phyloP scores from a whole-genome alignment of 1,284 basidiomycete genomes.

The Austroboletus niveus region DNA sequence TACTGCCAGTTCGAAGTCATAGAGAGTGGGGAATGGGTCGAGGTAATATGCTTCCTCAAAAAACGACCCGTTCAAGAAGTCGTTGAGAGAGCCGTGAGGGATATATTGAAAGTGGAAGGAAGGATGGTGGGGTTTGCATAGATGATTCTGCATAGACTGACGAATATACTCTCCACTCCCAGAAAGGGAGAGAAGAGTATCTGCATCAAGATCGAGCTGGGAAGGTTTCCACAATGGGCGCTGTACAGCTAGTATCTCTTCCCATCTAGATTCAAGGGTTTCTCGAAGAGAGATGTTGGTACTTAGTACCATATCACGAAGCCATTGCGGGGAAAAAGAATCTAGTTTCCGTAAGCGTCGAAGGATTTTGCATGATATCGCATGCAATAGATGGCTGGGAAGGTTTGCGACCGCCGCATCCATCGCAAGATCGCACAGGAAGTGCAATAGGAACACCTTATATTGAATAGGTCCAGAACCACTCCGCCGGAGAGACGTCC shows the following conservation, averaged over 20 bases:
- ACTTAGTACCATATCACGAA: not conserved
- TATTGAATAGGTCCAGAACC: slow-evolving; percentile 3
- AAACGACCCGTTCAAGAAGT: slow-evolving; percentile 18
- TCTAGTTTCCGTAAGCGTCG: not conserved
- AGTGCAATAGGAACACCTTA: not conserved
- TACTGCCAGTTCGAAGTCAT: slow-evolving; percentile 22
- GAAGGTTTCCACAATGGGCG: not conserved
- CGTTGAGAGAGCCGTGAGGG: slow-evolving; percentile 8
- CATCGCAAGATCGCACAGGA: not conserved
- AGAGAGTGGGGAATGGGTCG: slow-evolving; percentile 25
- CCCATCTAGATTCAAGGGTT: not conserved
- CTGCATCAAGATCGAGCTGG: not conserved
- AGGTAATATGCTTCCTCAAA: slow-evolving; percentile 12
- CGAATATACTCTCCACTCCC: slow-evolving; percentile 26
- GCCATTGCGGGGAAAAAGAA: not conserved
- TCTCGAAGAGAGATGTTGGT: not conserved
- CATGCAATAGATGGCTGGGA: not conserved
- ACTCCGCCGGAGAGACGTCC: slow-evolving; percentile 29
- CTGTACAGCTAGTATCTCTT: not conserved
- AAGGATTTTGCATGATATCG: not conserved
- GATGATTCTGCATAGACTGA: not conserved
- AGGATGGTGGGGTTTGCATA: too few species aligned
- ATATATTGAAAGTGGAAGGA: not conserved
- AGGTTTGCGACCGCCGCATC: not conserved
- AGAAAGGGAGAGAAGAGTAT: slow-evolving; percentile 26